Base-by-base conservation (phyloP, 176 grass and related monocot species). In the Raddia distichophylla region DNA sequence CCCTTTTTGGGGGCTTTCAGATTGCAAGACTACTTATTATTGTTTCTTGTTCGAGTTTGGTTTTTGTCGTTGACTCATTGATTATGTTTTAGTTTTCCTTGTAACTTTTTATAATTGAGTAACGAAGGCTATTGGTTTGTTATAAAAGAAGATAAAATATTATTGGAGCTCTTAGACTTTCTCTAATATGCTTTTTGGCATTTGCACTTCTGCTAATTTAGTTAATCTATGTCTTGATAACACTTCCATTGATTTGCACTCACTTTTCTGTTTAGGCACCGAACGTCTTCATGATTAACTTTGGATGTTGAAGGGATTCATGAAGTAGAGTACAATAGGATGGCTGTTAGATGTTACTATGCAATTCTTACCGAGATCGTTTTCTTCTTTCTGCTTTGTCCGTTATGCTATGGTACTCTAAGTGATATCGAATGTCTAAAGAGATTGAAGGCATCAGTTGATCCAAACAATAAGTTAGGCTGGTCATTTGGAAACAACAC, bases 361-460 rank as follows among this genome's bases (percentile, higher is more conserved):
- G 20, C 66, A 10, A 33, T 34, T 18, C 20, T 86, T 35, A 7
- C 67, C 33, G 65, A 71, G 19, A 9, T 86, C 37, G 7, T 90
- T 7, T 7, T 90, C 59, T 86, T 19, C 75, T 73, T 56, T 20
- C 17, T 45, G 14, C 67, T 86, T 37, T 90, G 83, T 1, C 78
- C 18, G 10, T 66, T 34, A 45, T 86, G 78, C 60, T 79, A 78
- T 81, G 16, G 75, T 27, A 82, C 86, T 27, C 13, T 81, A 46
- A 91, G 74, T 40, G 92, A 94, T 17, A 87, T 94, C 40, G 12
- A 88, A 6, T 94, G 92, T 50, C 75, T 94, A 58, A 76, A 80
- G 77, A 86, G 45, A 19, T 22, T 89, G 58, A 94, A 91, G 82
- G 82, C 75, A 1, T 89, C 89, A 20, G 52, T 94, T 77, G 92